These are phyloP conservation scores for Rhodotorula mucilaginosa DNA, from an alignment of 1,284 basidiomycete species.

Conservation along the genomic window DNA sequence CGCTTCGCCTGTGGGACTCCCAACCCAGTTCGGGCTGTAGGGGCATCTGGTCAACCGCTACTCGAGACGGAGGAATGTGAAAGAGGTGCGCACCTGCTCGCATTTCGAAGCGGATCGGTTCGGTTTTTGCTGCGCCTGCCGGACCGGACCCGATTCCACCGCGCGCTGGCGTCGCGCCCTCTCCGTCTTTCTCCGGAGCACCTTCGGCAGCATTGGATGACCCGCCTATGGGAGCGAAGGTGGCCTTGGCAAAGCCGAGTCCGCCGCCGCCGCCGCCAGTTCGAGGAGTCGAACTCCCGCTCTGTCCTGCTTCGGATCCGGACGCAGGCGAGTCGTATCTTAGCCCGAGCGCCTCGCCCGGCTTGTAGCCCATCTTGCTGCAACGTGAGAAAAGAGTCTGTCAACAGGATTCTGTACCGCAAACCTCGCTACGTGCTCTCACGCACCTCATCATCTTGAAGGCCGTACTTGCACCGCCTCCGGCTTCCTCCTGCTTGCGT, in stretches of 20 bases:
- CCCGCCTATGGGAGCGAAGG: slow-evolving; percentile 2
- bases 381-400: too few relatives aligned
- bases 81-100: slow-evolving; percentile 24
- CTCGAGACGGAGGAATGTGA: not conserved
- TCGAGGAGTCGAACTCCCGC: not conserved
- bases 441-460: slow-evolving; percentile 43
- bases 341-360: slow-evolving; percentile 43
- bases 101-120: slow-evolving; percentile 41
- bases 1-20: slow-evolving; percentile 21
- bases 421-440: not conserved
- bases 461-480: slow-evolving; percentile 26
- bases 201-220: not conserved
- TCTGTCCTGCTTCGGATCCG: not conserved
- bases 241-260: slow-evolving; percentile 19
- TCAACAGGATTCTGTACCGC: not conserved
- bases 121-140: slow-evolving; percentile 16
- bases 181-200: too few relatives aligned
- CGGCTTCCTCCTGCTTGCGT: not conserved
- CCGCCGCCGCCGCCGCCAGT: slow-evolving; percentile 6
- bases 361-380: slow-evolving; percentile 43
- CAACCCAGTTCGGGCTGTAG: slow-evolving; percentile 31
- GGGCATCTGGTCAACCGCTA: not conserved
- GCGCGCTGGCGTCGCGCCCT: not conserved
- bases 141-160: not conserved
- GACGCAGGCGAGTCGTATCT: slow-evolving; percentile 1